Evolutionary conservation across 305 asterid species (phyloP).

Genomic region (Fraxinus velutina): DNA sequence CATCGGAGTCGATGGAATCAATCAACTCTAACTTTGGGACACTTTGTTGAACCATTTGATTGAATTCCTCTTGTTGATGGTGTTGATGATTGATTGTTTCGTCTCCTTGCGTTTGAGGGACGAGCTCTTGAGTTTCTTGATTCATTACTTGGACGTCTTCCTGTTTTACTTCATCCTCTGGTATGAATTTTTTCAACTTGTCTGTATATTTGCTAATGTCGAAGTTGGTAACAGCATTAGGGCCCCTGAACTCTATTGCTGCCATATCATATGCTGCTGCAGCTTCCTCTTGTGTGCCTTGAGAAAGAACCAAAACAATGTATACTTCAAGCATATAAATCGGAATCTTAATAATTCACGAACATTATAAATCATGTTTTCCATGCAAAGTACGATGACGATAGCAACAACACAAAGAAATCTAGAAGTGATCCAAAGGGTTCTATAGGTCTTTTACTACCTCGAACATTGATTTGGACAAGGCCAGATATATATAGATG

Average conservation of each 20-base stretch:
- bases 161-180: slow-evolving; percentile 21
- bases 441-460: neutral
- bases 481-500: neutral
- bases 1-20: slow-evolving; percentile 18
- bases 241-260: slow-evolving; percentile 76
- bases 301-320: neutral
- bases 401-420: neutral
- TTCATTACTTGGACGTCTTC: slow-evolving; percentile 31
- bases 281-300: slow-evolving; percentile 97
- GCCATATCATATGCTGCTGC: slow-evolving; percentile 90
- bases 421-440: neutral
- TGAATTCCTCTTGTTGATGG: slow-evolving; percentile 18
- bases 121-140: slow-evolving; percentile 3
- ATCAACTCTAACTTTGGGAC: slow-evolving; percentile 24
- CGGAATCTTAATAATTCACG: neutral
- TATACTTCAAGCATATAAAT: neutral
- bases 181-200: slow-evolving; percentile 35
- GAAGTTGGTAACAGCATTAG: slow-evolving; percentile 84
- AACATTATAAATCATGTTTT: neutral
- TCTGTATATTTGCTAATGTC: slow-evolving; percentile 65
- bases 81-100: slow-evolving; percentile 16
- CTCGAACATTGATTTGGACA: neutral
- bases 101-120: slow-evolving; percentile 25
- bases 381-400: neutral
- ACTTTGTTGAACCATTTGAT: slow-evolving; percentile 20